Percentiles rank a stretch among this genome's conserved stretches.
Evolutionary conservation across 2,329 filamentous ascomycete species (phyloP).

Genomic region (Lasiodiplodia sp.): DNA sequence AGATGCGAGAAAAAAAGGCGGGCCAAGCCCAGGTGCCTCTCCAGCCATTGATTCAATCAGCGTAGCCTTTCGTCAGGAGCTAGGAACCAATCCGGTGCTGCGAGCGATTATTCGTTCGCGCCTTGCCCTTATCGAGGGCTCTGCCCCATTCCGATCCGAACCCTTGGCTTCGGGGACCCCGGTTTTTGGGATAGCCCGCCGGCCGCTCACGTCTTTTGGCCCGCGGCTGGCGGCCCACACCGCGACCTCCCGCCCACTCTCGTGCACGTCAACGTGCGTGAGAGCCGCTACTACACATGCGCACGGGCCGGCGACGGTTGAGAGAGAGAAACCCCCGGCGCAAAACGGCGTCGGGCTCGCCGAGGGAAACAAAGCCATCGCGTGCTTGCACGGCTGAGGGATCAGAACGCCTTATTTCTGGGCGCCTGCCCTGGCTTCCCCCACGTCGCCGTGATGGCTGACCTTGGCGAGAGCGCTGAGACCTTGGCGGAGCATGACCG

Average conservation of each 20-base stretch:
- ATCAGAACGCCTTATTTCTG: constrained; percentile 1
- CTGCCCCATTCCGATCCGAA: constrained; percentile 8
- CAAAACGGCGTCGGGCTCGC: constrained; percentile 2
- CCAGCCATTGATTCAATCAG: neutral
- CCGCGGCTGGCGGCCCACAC: constrained; percentile 5
- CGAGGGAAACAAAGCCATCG: neutral
- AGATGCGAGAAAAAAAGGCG: neutral
- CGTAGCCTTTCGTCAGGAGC: neutral
- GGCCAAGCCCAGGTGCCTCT: neutral
- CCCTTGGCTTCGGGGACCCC: constrained; percentile 22
- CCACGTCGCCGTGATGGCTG: constrained; percentile 4
- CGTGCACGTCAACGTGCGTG: neutral
- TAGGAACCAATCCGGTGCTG: constrained; percentile 16
- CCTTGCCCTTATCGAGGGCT: constrained; percentile 19
- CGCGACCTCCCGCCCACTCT: constrained; percentile 12
- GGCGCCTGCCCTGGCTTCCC: constrained; percentile 3
- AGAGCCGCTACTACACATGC: neutral
- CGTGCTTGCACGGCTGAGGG: constrained; percentile 10
- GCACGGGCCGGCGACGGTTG: neutral
- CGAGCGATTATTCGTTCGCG: constrained; percentile 10
- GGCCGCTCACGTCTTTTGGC: neutral
- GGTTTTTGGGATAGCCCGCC: constrained; percentile 5
- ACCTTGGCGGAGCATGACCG: constrained; percentile 21
- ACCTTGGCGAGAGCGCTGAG: constrained; percentile 17
- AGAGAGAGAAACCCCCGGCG: neutral